A percentile compares a stretch with the other conserved stretches of the same genome.
Conservation (phyloP, 805 yeast genomes). For the Ogataea saltuana region DNA sequence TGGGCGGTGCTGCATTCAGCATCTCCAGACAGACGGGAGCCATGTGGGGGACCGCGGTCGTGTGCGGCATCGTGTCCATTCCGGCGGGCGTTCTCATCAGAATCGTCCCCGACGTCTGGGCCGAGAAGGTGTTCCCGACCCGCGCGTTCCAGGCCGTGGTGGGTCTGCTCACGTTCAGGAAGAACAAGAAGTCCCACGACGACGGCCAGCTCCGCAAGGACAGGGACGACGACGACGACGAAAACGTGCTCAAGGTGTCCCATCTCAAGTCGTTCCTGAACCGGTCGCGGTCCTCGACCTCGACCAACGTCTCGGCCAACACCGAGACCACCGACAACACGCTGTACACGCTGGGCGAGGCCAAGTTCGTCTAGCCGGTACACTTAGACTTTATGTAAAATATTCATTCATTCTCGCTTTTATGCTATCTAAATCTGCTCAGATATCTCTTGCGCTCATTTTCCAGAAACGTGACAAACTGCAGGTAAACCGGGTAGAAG, state of each 20-base stretch:
- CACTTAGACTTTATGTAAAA: no score
- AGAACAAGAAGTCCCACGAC: conserved; percentile 15
- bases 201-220: conserved; percentile 7
- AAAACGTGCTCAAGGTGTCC: conserved; percentile 21
- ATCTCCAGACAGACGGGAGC: conserved; percentile 75
- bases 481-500: conserved; percentile 51
- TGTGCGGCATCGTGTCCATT: conserved; percentile 77
- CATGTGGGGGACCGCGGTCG: conserved; percentile 87
- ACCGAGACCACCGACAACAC: conserved; percentile 26
- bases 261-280: conserved; percentile 15
- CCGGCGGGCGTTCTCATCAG: conserved; percentile 81
- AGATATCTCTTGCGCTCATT: conserved; percentile 36
- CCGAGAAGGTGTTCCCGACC: conserved; percentile 63
- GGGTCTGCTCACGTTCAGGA: conserved; percentile 23
- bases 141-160: conserved; percentile 41
- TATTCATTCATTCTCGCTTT: no score
- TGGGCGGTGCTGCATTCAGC: conserved; percentile 95
- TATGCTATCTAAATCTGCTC: conserved; percentile 17
- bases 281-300: conserved; percentile 24
- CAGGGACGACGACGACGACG: conserved; percentile 15
- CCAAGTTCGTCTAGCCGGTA: not conserved
- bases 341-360: conserved; percentile 12
- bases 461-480: conserved; percentile 46
- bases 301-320: conserved; percentile 13
- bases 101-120: conserved; percentile 80